These are phyloP conservation scores for Malus hybrid DNA, from an alignment of 331 rosid genomes.

Conservation along the genomic window DNA sequence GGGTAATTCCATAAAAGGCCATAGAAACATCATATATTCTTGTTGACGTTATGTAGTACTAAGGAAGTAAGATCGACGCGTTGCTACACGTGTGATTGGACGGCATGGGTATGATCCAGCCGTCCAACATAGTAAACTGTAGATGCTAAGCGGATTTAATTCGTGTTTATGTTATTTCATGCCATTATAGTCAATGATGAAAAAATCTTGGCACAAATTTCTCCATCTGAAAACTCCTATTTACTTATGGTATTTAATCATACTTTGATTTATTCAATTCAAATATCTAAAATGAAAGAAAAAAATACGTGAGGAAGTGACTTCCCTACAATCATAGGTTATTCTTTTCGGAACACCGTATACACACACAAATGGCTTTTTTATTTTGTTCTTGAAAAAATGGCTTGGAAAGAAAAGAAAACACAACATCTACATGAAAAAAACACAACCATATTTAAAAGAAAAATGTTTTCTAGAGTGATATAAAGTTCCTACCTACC, in stretches of 20 bases:
- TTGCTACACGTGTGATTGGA: not conserved
- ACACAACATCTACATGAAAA: not conserved
- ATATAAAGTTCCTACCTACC: conserved; percentile 2
- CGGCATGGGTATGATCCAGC: not conserved
- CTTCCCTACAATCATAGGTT: too few species aligned
- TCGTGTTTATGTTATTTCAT: too few species aligned
- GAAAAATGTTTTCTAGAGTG: not conserved
- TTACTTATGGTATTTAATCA: too few species aligned
- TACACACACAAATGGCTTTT: not conserved
- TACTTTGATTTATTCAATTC: too few species aligned
- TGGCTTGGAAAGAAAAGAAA: not conserved
- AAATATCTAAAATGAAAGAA: too few species aligned
- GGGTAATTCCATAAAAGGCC: not conserved
- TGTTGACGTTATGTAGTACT: not conserved
- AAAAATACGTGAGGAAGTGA: not conserved
- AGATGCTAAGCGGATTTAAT: not conserved
- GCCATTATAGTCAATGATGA: not conserved
- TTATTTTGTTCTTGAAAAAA: not conserved
- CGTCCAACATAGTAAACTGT: rapidly evolving
- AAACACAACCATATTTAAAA: not conserved
- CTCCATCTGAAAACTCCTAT: too few species aligned
- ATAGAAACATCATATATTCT: not conserved
- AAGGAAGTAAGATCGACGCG: not conserved
- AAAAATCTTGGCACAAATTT: too few species aligned
- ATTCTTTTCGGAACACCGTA: not conserved